These are phyloP conservation scores for Mycosphaerella sp. DNA, from an alignment of 2,329 filamentous ascomycete genomes.

Conservation along the genomic window DNA sequence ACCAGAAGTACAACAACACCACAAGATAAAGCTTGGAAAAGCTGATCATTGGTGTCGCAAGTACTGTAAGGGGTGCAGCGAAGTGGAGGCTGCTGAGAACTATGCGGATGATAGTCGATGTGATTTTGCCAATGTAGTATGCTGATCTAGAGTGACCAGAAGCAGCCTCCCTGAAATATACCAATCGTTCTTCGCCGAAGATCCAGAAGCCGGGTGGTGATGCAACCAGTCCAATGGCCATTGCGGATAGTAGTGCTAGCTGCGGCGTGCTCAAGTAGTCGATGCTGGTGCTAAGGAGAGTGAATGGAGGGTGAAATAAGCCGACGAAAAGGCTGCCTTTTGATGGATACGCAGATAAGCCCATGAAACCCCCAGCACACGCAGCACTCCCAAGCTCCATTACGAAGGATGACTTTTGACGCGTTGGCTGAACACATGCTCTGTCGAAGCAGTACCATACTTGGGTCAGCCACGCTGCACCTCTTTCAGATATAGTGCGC, in stretches of 20 bases:
- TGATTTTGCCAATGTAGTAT: conserved; percentile 53
- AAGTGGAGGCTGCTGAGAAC: conserved; percentile 50
- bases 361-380: conserved; percentile 50
- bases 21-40: conserved; percentile 46
- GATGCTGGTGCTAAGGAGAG: conserved; percentile 47
- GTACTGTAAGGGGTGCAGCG: conserved; percentile 46
- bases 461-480: conserved; percentile 47
- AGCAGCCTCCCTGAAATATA: conserved; percentile 52
- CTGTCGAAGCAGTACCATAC: conserved; percentile 49
- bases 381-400: conserved; percentile 51
- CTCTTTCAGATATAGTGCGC: conserved; percentile 46
- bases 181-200: conserved; percentile 52
- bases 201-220: conserved; percentile 51
- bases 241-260: conserved; percentile 48
- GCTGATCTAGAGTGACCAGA: conserved; percentile 52
- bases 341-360: conserved; percentile 47
- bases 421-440: conserved; percentile 53
- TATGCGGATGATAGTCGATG: conserved; percentile 50
- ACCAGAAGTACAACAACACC: conserved; percentile 54
- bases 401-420: conserved; percentile 46
- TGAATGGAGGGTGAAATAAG: conserved; percentile 47
- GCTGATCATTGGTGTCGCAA: conserved; percentile 47
- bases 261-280: conserved; percentile 49
- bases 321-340: conserved; percentile 51
- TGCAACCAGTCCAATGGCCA: conserved; percentile 52